Conservation (phyloP, 176 grass and related monocot species). For the Carex pumila region DNA sequence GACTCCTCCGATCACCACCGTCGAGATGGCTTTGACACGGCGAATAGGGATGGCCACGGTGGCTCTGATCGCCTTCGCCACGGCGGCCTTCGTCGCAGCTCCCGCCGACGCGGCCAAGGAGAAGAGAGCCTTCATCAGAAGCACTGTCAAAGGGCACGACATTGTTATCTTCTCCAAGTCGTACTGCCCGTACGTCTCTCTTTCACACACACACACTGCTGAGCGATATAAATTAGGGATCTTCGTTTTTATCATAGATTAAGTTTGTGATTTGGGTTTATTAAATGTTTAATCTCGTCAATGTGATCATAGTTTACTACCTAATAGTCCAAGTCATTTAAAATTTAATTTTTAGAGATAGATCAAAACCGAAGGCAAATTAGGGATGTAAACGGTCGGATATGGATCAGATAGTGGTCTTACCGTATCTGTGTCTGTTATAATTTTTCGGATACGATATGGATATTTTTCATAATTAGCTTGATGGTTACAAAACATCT, state of each 20-base stretch:
- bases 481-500: no score
- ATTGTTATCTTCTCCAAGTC: slow-evolving; percentile 51
- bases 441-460: no score
- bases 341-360: not conserved
- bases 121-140: slow-evolving; percentile 28
- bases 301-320: not conserved
- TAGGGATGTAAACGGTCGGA: no score
- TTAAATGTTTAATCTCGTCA: not conserved
- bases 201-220: no score
- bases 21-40: not conserved
- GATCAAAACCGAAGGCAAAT: not conserved
- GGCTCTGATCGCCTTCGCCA: slow-evolving; percentile 17
- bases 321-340: no score
- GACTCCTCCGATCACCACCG: not conserved
- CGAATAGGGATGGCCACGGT: slow-evolving; percentile 24
- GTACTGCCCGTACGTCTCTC: slow-evolving; percentile 33
- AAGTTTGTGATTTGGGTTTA: not conserved
- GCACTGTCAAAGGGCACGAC: slow-evolving; percentile 26
- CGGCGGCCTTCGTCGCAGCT: not conserved
- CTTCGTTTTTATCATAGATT: not conserved
- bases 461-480: no score
- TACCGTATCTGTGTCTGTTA: no score
- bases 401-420: no score
- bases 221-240: not conserved
- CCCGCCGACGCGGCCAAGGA: slow-evolving; percentile 13